Conservation (phyloP, 2,329 filamentous ascomycete genomes). For the Amphichorda felina region DNA sequence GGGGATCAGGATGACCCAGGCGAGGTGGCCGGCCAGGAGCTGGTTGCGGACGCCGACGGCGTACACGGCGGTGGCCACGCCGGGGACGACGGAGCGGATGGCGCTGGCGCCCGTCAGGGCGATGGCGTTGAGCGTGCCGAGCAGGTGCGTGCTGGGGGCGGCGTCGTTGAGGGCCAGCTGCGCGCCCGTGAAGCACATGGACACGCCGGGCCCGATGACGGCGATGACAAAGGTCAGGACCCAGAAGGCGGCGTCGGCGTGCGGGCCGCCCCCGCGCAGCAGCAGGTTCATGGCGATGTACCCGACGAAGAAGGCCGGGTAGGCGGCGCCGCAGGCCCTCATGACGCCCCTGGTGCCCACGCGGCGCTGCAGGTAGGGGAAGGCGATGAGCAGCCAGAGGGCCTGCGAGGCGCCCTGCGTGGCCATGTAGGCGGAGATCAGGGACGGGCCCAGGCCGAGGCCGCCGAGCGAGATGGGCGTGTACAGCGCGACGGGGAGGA, state of each 20-base stretch:
- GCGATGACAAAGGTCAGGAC: constrained; percentile 25
- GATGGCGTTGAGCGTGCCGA: constrained; percentile 60
- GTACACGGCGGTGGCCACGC: constrained; percentile 53
- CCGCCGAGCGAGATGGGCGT: constrained; percentile 52
- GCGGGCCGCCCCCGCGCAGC: constrained; percentile 21
- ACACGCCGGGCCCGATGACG: constrained; percentile 46
- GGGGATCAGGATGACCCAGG: constrained; percentile 20
- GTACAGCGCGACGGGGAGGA: constrained; percentile 58
- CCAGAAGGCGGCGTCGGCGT: constrained; percentile 42
- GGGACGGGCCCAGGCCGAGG: constrained; percentile 45
- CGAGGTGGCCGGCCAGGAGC: constrained; percentile 47
- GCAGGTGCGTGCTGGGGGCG: constrained; percentile 47
- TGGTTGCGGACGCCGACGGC: constrained; percentile 53
- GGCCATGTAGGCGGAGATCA: constrained; percentile 57
- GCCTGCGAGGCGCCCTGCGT: constrained; percentile 55
- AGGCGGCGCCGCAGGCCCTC: constrained; percentile 36
- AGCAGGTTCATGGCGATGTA: constrained; percentile 44
- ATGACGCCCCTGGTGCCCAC: constrained; percentile 57
- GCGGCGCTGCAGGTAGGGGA: constrained; percentile 54
- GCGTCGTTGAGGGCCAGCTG: constrained; percentile 69
- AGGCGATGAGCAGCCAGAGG: constrained; percentile 57
- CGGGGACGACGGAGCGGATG: constrained; percentile 55
- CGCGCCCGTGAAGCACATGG: constrained; percentile 58
- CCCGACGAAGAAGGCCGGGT: constrained; percentile 52
- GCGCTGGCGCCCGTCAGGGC: constrained; percentile 46